phyloP scores from a whole-genome alignment of 805 yeast genomes.

The Yamadazyma philogaea region DNA sequence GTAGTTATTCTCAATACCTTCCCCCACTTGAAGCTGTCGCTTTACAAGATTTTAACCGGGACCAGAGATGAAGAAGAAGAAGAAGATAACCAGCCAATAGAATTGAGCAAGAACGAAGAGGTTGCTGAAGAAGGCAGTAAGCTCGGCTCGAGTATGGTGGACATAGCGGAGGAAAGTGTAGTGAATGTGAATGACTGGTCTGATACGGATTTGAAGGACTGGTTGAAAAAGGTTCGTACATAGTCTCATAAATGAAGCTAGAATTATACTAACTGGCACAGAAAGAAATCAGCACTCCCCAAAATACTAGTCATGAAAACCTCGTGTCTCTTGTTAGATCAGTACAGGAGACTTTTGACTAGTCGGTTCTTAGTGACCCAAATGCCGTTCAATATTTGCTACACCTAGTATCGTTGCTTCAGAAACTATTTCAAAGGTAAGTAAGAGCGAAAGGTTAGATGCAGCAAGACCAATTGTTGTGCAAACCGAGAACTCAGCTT shows the following conservation, averaged over 20 bases:
- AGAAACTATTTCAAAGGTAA: neutral
- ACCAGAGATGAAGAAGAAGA: conserved; percentile 16
- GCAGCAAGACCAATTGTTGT: no score
- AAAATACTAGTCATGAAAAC: conserved; percentile 43
- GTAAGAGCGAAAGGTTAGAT: no score
- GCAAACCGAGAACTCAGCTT: neutral
- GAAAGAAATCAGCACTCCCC: conserved; percentile 48
- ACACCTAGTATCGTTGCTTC: conserved; percentile 2
- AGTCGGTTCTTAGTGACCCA: conserved; percentile 19
- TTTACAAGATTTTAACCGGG: conserved; percentile 23
- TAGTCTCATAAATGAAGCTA: neutral
- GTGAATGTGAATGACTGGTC: conserved; percentile 35
- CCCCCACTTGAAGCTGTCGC: conserved; percentile 43
- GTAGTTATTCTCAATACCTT: conserved; percentile 43
- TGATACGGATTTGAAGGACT: conserved; percentile 33
- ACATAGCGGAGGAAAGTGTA: conserved; percentile 16
- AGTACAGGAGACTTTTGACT: conserved; percentile 27
- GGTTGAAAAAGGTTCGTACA: conserved; percentile 38
- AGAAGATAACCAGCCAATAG: conserved; percentile 26
- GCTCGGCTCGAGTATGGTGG: neutral
- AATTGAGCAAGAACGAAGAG: conserved; percentile 13
- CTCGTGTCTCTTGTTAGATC: conserved; percentile 48
- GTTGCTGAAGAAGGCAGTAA: neutral
- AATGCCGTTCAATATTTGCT: conserved; percentile 17
- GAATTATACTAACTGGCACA: conserved; percentile 19